Conservation (phyloP, 2,329 filamentous ascomycete species). For the Eutypa lata region DNA sequence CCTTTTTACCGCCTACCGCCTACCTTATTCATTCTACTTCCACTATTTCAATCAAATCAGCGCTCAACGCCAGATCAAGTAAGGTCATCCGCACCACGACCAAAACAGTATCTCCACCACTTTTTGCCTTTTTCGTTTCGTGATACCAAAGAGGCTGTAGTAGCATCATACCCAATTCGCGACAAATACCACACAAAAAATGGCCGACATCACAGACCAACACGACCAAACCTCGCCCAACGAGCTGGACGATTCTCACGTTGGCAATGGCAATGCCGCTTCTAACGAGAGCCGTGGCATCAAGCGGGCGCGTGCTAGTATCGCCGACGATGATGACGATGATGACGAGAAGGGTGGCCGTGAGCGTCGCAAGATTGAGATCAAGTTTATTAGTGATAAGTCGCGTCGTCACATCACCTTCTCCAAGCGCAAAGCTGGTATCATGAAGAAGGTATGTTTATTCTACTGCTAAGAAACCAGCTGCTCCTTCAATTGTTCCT, state of each 20-base stretch:
- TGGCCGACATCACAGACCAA: conserved; percentile 79
- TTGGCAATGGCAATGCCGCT: conserved; percentile 69
- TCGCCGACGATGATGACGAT: conserved; percentile 91
- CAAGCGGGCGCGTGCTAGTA: conserved; percentile 82
- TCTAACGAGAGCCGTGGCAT: conserved; percentile 72
- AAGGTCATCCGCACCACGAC: conserved; percentile 64
- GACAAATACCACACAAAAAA: conserved; percentile 34
- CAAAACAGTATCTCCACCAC: conserved; percentile 62
- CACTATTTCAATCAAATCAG: conserved; percentile 34
- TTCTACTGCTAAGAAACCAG: background rate
- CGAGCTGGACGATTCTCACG: conserved; percentile 70
- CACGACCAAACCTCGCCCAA: conserved; percentile 73
- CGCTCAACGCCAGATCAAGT: conserved; percentile 61
- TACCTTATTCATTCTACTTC: conserved; percentile 28
- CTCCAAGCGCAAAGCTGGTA: conserved; percentile 98
- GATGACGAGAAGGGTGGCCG: conserved; percentile 97
- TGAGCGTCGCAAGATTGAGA: conserved; percentile 99
- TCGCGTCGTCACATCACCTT: conserved; percentile 99
- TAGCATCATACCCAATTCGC: conserved; percentile 3
- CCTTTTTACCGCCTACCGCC: conserved; percentile 6
- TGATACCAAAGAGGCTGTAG: conserved; percentile 38
- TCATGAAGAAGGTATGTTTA: conserved; percentile 95
- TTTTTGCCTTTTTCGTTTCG: conserved; percentile 50
- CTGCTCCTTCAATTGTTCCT: background rate
- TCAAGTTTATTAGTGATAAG: conserved; percentile 99